Base-by-base conservation (phyloP, 495 filamentous ascomycete genomes). In the Penicillium malachiteum region DNA sequence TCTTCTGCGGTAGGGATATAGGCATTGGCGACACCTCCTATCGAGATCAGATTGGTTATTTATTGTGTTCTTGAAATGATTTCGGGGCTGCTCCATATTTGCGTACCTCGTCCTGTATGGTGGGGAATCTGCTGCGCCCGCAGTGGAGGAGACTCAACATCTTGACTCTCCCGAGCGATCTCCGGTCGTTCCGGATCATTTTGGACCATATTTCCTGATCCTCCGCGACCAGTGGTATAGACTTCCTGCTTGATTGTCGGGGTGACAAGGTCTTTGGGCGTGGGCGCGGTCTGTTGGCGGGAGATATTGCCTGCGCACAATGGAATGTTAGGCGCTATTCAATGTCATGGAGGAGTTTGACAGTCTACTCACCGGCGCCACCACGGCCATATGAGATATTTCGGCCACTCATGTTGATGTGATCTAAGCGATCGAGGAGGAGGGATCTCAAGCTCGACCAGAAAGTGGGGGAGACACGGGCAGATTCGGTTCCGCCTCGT, bases 201-300 rank as follows among this genome's bases (percentile, higher is more conserved):
- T 59, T 84, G 80, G 9, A 85, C 77, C 87, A 93, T 92, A 71
- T 93, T 93, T 18, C 89, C 89, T 9, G 75, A 76, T 54, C 85
- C 85, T 18, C 85, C 85, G 56, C 85, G 84, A 34, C 86, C 92
- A 16, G 92, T 97, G 5, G 92, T 96, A 64, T 90, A 92, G 55
- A 90, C 74, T 13, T 88, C 76, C 17, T 80, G 80, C 73, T 96
- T 96, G 66, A 97, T 84, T 41, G 84, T 88, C 0, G 92, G 92
- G 3, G 92, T 96, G 59, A 85, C 74, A 51, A 96, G 80, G 61
- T 90, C 88, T 14, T 76, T 64, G 53, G 84, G 75, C 6, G 74
- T 68, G 53, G 78, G 63, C 38, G 73, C 70, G 57, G 76, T 76
- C 59, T 82, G 70, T 50, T 78, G 73, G 58, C 81, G 81, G 63